A percentile compares a stretch with the other conserved stretches of the same genome.
These are phyloP conservation scores for Saturnispora sekii DNA, from an alignment of 805 yeast species.

Conservation along the genomic window DNA sequence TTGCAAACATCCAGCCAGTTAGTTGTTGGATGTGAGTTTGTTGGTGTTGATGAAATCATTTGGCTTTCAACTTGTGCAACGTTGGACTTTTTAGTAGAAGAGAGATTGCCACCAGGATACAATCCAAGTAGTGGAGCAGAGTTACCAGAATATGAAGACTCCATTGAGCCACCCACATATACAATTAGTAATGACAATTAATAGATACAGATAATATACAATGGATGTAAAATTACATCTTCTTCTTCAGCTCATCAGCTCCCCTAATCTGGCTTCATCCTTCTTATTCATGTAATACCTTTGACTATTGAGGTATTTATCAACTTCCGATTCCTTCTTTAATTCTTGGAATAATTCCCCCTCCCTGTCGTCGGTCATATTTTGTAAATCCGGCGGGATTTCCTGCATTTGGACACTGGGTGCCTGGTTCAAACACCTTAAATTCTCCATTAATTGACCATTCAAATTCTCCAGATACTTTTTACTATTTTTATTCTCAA, in stretches of 20 bases:
- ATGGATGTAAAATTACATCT: not conserved
- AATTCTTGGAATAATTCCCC: constrained; percentile 27
- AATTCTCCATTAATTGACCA: constrained; percentile 67
- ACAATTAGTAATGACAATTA: not conserved
- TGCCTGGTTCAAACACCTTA: constrained; percentile 77
- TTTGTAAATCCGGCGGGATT: constrained; percentile 59
- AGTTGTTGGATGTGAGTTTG: constrained; percentile 2
- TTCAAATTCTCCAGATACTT: constrained; percentile 75
- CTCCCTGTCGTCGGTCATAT: constrained; percentile 36
- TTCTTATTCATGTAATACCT: constrained; percentile 30
- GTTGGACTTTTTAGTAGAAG: constrained; percentile 5
- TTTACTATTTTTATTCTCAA: constrained; percentile 79
- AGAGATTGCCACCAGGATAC: constrained; percentile 4
- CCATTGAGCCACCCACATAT: not conserved
- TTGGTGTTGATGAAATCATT: not conserved
- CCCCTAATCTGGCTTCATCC: constrained; percentile 31
- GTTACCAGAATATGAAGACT: not conserved
- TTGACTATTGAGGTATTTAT: constrained; percentile 27
- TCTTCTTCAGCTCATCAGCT: constrained; percentile 14
- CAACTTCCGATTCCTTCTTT: constrained; percentile 27
- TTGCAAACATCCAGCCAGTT: constrained; percentile 1
- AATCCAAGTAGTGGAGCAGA: not conserved
- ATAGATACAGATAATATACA: constrained; percentile 3
- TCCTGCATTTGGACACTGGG: constrained; percentile 92
- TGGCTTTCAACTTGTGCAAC: constrained; percentile 5